phyloP scores from a whole-genome alignment of 176 grass and related monocot species.

The Echinochloa phyllopogon region DNA sequence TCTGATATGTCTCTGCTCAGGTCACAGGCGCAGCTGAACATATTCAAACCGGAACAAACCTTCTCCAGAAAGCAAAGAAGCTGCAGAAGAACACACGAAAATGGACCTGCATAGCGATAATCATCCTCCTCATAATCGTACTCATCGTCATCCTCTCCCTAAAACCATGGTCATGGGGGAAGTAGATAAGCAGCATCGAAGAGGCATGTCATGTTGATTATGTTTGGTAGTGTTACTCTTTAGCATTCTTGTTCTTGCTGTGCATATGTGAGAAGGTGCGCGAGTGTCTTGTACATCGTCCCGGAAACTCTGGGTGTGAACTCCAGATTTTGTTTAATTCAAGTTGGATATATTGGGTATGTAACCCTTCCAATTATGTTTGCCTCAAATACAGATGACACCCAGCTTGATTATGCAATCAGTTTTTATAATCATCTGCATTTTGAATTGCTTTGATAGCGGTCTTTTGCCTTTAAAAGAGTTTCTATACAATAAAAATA shows the following conservation, averaged over 20 bases:
- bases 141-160: conserved; percentile 53
- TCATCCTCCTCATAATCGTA: conserved; percentile 64
- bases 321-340: neutral
- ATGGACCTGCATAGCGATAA: conserved; percentile 70
- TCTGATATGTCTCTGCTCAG: conserved; percentile 53
- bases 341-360: neutral
- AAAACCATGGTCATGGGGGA: conserved; percentile 66
- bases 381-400: neutral
- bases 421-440: neutral
- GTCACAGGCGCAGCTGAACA: conserved; percentile 59
- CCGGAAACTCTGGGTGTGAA: neutral
- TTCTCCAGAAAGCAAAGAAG: conserved; percentile 61
- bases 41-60: conserved; percentile 52
- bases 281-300: neutral
- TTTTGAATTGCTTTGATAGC: neutral
- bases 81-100: conserved; percentile 78
- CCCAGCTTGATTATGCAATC: neutral
- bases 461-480: neutral
- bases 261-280: neutral
- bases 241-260: neutral
- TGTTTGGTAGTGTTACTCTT: neutral
- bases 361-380: neutral
- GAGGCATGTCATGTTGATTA: neutral
- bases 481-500: neutral
- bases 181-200: conserved; percentile 35